These are phyloP conservation scores for Colletotrichum falcatum DNA, from an alignment of 2,329 filamentous ascomycete genomes.

Conservation along the genomic window DNA sequence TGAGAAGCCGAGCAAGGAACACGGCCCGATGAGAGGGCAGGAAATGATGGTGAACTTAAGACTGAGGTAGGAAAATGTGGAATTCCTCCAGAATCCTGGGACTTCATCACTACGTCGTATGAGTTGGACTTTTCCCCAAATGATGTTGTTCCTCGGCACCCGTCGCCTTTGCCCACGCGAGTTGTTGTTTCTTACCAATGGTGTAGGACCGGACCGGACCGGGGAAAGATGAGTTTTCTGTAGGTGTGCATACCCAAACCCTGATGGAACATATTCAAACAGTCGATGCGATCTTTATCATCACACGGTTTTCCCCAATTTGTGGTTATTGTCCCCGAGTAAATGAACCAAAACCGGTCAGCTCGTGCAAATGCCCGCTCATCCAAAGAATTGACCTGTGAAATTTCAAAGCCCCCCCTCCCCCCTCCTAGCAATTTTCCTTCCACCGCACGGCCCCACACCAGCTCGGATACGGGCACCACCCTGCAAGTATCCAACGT, in stretches of 20 bases:
- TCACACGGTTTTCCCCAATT: background rate
- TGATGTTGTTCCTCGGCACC: constrained; percentile 4
- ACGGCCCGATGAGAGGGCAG: background rate
- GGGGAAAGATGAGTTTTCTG: background rate
- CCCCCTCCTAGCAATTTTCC: constrained; percentile 11
- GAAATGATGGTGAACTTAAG: background rate
- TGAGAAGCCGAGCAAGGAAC: too few relatives aligned
- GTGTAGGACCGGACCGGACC: constrained; percentile 22
- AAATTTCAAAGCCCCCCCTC: constrained; percentile 1
- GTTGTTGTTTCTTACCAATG: constrained; percentile 8
- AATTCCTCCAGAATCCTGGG: background rate
- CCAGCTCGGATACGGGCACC: constrained; percentile 2
- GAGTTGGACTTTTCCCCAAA: background rate
- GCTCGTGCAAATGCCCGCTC: constrained; percentile 12
- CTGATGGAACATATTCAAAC: too few relatives aligned
- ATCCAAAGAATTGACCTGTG: background rate
- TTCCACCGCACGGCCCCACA: constrained; percentile 10
- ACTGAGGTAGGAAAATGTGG: background rate
- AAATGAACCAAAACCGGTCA: background rate
- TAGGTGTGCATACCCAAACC: background rate
- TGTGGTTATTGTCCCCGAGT: background rate
- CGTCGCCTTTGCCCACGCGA: constrained; percentile 12
- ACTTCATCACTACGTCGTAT: background rate
- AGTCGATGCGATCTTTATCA: too few relatives aligned
- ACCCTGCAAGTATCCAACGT: constrained; percentile 13